A percentile compares a stretch with the other conserved stretches of the same genome.
Conservation (phyloP, 805 yeast genomes). For the Naumovozyma baii region DNA sequence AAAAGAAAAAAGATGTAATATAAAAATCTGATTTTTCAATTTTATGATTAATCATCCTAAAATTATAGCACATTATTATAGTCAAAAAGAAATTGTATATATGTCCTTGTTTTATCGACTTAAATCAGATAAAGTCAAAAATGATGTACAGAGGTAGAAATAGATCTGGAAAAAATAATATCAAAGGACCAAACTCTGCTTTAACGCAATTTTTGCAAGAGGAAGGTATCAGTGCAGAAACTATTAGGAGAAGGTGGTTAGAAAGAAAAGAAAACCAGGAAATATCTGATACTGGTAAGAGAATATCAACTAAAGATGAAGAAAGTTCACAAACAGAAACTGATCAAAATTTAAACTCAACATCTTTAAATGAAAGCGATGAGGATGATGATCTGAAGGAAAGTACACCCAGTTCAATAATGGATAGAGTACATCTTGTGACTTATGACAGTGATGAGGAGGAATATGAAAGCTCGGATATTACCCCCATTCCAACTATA, state of each 20-base stretch:
- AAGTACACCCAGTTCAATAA: not conserved
- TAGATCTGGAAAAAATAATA: conserved; percentile 14
- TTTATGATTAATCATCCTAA: too few relatives aligned
- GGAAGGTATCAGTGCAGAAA: conserved; percentile 81
- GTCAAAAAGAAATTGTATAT: too few relatives aligned
- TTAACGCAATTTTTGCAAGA: conserved; percentile 78
- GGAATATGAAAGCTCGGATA: conserved; percentile 13
- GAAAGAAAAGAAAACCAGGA: conserved; percentile 21
- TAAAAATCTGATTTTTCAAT: too few relatives aligned
- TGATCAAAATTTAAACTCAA: not conserved
- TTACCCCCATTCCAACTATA: not conserved
- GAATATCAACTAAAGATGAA: not conserved
- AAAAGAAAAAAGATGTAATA: not conserved
- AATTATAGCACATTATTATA: too few relatives aligned
- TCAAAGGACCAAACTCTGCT: conserved; percentile 67
- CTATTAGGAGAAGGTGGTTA: conserved; percentile 46
- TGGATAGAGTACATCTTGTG: conserved; percentile 20
- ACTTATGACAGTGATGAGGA: conserved; percentile 29
- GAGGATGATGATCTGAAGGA: conserved; percentile 2
- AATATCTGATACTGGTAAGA: conserved; percentile 3
- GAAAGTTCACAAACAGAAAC: not conserved
- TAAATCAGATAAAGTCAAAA: too few relatives aligned
- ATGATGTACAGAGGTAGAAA: conserved; percentile 24
- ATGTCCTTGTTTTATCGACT: too few relatives aligned
- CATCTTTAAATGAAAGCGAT: not conserved